These are phyloP conservation scores for Aspergillus sp. DNA, from an alignment of 2,329 filamentous ascomycete genomes.

Conservation along the genomic window DNA sequence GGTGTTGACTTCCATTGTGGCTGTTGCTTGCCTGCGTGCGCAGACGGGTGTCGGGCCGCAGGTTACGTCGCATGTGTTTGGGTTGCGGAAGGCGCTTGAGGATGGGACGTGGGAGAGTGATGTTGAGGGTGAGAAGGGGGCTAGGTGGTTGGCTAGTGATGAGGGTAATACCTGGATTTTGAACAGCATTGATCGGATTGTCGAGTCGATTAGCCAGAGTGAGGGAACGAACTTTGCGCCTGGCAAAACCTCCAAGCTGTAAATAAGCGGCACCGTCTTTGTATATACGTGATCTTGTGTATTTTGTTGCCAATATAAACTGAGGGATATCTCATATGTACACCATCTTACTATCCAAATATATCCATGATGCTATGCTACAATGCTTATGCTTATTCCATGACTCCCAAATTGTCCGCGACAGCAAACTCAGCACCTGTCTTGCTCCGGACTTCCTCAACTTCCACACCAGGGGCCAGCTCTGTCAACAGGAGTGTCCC, in stretches of 20 bases:
- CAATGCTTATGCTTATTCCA: constrained; percentile 30
- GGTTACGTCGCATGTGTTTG: constrained; percentile 74
- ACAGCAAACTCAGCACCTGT: constrained; percentile 63
- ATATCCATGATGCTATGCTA: neutral
- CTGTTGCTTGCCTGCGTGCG: constrained; percentile 65
- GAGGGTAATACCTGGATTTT: constrained; percentile 61
- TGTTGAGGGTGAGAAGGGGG: constrained; percentile 47
- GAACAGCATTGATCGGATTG: constrained; percentile 55
- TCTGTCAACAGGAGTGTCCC: constrained; percentile 51
- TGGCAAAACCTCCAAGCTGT: constrained; percentile 30
- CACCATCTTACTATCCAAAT: neutral
- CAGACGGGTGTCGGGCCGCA: constrained; percentile 80
- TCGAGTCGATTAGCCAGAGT: constrained; percentile 43
- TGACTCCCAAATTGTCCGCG: constrained; percentile 50
- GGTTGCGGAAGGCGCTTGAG: constrained; percentile 66
- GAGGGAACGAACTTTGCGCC: constrained; percentile 52
- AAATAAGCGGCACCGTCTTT: neutral
- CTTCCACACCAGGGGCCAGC: constrained; percentile 59
- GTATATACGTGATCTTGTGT: neutral
- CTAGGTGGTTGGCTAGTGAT: constrained; percentile 57
- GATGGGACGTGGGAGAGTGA: constrained; percentile 54
- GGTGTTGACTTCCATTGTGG: constrained; percentile 65
- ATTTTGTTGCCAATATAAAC: neutral
- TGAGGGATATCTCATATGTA: neutral
- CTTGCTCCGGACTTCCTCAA: constrained; percentile 63